Evolutionary conservation across 345 rosid species (phyloP).

Genomic region (Hypericum androsaemum): DNA sequence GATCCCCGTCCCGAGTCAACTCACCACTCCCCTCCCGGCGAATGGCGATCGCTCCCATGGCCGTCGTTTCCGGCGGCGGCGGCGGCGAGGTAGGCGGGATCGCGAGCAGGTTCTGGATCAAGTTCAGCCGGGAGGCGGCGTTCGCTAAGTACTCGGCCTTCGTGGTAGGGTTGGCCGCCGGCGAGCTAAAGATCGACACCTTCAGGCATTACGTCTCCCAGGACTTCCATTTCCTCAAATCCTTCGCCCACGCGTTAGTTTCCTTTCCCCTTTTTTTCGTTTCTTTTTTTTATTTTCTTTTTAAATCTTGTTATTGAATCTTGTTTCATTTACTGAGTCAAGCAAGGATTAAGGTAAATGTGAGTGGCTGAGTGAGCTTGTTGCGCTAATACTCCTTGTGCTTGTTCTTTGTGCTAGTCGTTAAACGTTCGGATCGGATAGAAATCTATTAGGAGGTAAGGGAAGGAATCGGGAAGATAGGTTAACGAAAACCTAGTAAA

Average conservation of each 20-base stretch:
- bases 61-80: background rate
- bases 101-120: constrained; percentile 64
- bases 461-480: too few species aligned
- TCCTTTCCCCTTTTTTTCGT: background rate
- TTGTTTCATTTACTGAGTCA: too few species aligned
- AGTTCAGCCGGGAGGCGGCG: constrained; percentile 47
- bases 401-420: too few species aligned
- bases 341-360: too few species aligned
- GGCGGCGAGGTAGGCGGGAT: constrained; percentile 39
- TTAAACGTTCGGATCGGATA: too few species aligned
- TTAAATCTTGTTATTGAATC: constrained; percentile 2
- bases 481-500: too few species aligned
- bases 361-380: too few species aligned
- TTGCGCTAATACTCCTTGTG: too few species aligned
- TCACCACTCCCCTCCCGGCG: constrained; percentile 1
- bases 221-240: constrained; percentile 75
- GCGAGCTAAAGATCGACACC: constrained; percentile 55
- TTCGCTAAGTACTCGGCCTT: constrained; percentile 75
- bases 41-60: constrained; percentile 19
- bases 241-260: constrained; percentile 85
- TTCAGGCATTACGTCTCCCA: constrained; percentile 76
- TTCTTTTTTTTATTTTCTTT: background rate
- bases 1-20: constrained; percentile 4
- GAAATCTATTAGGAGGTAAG: too few species aligned
- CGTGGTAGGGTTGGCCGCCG: constrained; percentile 63